phyloP scores from a whole-genome alignment of 257 asterid genomes.

The Lithospermum erythrorhizon region DNA sequence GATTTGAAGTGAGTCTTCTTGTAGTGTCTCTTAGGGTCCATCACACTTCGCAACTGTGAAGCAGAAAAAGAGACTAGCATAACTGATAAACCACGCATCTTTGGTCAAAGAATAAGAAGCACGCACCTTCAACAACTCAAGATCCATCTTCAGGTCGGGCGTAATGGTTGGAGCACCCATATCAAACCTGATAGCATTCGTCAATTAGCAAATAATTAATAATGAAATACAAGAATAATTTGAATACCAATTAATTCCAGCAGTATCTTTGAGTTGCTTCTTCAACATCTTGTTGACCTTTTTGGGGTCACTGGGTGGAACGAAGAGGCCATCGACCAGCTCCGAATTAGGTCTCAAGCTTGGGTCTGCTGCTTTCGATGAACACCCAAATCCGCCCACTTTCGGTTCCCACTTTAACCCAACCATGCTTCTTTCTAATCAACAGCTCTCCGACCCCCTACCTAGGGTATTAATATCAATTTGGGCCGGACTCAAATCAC shows the following conservation, averaged over 20 bases:
- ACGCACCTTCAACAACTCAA: slow-evolving; percentile 77
- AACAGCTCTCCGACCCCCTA: no score
- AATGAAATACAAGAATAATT: background rate
- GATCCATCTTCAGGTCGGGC: slow-evolving; percentile 80
- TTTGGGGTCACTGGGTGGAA: slow-evolving; percentile 78
- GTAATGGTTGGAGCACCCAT: slow-evolving; percentile 87
- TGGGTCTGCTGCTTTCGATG: no score
- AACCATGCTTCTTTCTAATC: no score
- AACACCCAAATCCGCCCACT: slow-evolving; percentile 20
- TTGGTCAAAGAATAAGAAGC: no score
- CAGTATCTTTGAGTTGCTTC: slow-evolving; percentile 70
- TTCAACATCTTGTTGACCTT: slow-evolving; percentile 46
- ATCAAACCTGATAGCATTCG: slow-evolving; percentile 50
- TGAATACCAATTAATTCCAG: slow-evolving; percentile 72
- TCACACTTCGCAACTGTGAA: slow-evolving; percentile 57
- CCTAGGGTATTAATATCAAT: no score
- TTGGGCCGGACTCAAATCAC: no score
- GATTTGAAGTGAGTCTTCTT: slow-evolving; percentile 67
- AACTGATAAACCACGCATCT: no score
- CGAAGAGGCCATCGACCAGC: slow-evolving; percentile 72
- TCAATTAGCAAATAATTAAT: background rate
- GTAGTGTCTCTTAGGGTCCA: slow-evolving; percentile 78
- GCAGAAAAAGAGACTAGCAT: no score
- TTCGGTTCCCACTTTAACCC: no score
- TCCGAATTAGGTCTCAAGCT: slow-evolving; percentile 36